Conservation (phyloP, 1,284 basidiomycete species). For the Boletellus sp. region DNA sequence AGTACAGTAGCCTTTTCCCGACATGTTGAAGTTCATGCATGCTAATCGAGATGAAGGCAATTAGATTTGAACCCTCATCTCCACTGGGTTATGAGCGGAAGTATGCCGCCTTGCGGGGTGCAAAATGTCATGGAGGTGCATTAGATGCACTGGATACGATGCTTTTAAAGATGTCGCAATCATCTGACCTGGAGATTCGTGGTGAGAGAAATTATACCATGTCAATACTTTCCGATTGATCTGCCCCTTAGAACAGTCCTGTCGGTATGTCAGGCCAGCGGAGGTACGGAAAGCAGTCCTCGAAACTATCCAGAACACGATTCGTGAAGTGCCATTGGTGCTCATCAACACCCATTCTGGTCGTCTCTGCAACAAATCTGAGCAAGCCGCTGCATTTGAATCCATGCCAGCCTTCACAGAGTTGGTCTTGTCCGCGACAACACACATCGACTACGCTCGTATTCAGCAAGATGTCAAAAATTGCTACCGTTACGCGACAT, state of each 20-base stretch:
- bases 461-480: no score
- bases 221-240: not conserved
- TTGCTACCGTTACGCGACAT: no score
- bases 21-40: not conserved
- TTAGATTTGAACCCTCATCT: not conserved
- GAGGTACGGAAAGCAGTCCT: not conserved
- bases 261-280: not conserved
- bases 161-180: not conserved
- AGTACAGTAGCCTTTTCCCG: not conserved
- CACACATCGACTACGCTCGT: no score
- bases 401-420: not conserved
- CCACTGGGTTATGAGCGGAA: not conserved
- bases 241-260: not conserved
- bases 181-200: not conserved
- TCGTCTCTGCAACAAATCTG: not conserved
- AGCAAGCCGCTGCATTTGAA: slow-evolving; percentile 3
- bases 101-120: not conserved
- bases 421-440: no score
- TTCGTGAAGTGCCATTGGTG: not conserved
- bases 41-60: not conserved
- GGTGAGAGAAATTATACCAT: not conserved
- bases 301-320: not conserved
- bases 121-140: not conserved
- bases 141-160: not conserved
- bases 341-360: slow-evolving; percentile 10